phyloP scores from a whole-genome alignment of 2,329 filamentous ascomycete genomes.

The Claviceps purpurea region DNA sequence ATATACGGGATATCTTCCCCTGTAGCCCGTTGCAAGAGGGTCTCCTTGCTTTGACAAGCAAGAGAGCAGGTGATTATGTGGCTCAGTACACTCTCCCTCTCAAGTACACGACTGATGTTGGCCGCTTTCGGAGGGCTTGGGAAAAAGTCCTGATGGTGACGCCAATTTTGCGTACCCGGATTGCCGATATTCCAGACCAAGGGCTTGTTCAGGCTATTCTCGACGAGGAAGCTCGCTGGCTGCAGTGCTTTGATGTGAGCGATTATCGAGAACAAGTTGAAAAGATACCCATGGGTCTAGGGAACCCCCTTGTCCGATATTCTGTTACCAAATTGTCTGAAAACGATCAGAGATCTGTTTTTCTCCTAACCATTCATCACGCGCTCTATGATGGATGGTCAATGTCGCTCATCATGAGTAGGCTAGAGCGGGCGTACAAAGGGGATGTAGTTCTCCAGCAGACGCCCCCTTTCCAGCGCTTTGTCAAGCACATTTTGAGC shows the following conservation, averaged over 20 bases:
- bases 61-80: slow-evolving; percentile 5
- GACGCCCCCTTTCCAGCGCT: slow-evolving; percentile 21
- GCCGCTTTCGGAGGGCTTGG: slow-evolving; percentile 4
- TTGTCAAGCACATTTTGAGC: slow-evolving; percentile 26
- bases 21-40: slow-evolving; percentile 8
- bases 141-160: slow-evolving; percentile 2
- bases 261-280: slow-evolving; percentile 21
- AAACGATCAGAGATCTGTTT: not conserved
- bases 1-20: slow-evolving; percentile 6
- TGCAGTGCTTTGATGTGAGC: slow-evolving; percentile 16
- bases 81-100: slow-evolving; percentile 2
- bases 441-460: slow-evolving; percentile 15
- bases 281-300: slow-evolving; percentile 13
- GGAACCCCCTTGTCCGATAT: slow-evolving; percentile 9
- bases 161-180: slow-evolving; percentile 5
- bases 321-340: not conserved
- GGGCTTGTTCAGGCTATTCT: slow-evolving; percentile 29
- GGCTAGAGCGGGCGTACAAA: slow-evolving; percentile 24
- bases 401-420: slow-evolving; percentile 27
- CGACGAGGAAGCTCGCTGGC: slow-evolving; percentile 19
- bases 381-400: slow-evolving; percentile 39
- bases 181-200: slow-evolving; percentile 7
- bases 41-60: slow-evolving; percentile 5
- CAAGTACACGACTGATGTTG: not conserved
- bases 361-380: slow-evolving; percentile 32